Evolutionary conservation across 257 asterid species (phyloP).

Genomic region (Solanum rostratum): DNA sequence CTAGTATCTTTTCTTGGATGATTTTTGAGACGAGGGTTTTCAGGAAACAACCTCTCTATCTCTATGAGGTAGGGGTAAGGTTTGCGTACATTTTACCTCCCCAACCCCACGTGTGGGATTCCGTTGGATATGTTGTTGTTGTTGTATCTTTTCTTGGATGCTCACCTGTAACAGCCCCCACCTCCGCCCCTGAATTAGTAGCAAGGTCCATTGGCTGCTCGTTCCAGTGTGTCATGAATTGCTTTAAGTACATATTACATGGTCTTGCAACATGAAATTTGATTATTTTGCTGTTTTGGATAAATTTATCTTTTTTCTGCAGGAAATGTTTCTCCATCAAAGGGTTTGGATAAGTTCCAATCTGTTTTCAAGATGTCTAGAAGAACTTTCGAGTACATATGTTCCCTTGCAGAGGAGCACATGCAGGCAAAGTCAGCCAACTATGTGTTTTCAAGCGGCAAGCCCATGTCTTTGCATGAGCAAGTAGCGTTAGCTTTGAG

Average conservation of each 20-base stretch:
- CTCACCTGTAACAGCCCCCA: background rate
- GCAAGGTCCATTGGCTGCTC: background rate
- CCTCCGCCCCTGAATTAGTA: too few species aligned
- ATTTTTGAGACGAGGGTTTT: too few species aligned
- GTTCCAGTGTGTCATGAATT: background rate
- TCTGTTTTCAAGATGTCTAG: slow-evolving; percentile 48
- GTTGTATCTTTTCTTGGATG: background rate
- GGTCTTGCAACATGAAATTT: background rate
- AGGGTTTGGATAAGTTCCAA: slow-evolving; percentile 34
- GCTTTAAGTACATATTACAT: background rate
- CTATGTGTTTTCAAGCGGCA: slow-evolving; percentile 49
- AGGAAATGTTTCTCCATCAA: slow-evolving; percentile 38
- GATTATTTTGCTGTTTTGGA: background rate
- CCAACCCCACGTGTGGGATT: too few species aligned
- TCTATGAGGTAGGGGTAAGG: too few species aligned
- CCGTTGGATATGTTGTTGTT: too few species aligned
- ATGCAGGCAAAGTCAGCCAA: slow-evolving; percentile 49
- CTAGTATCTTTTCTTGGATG: background rate
- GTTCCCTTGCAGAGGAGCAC: slow-evolving; percentile 57
- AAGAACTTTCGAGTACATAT: slow-evolving; percentile 59
- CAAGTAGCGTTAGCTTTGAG: slow-evolving; percentile 75
- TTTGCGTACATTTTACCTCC: too few species aligned
- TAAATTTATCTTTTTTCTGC: slow-evolving; percentile 10
- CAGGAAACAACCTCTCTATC: too few species aligned
- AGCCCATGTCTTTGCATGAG: slow-evolving; percentile 50